Conservation (phyloP, 768 basidiomycete genomes). For the Lactarius quietus region DNA sequence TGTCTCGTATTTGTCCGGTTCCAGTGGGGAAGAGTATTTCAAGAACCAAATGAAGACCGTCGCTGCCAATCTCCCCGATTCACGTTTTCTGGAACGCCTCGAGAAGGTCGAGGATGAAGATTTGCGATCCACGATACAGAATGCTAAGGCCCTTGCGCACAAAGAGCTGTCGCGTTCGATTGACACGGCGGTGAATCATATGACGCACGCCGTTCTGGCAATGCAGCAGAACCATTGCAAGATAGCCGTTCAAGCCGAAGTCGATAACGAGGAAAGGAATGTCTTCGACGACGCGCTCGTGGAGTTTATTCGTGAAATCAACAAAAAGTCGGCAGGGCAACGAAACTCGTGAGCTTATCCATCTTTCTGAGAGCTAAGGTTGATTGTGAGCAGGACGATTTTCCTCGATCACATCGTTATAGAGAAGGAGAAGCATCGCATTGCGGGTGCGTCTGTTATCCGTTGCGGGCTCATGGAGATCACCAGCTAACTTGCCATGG, state of each 20-base stretch:
- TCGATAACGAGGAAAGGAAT: slow-evolving; percentile 2
- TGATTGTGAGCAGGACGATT: neutral
- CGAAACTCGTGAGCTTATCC: slow-evolving; percentile 10
- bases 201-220: slow-evolving; percentile 1
- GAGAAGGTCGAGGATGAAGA: neutral
- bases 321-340: neutral
- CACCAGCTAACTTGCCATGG: neutral
- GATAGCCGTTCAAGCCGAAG: slow-evolving; percentile 1
- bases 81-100: slow-evolving; percentile 14
- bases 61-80: slow-evolving; percentile 2
- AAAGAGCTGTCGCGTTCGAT: slow-evolving; percentile 10
- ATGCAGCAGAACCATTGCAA: slow-evolving; percentile 14
- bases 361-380: neutral
- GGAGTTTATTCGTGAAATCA: slow-evolving; percentile 13
- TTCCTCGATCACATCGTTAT: neutral
- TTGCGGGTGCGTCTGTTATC: neutral
- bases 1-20: neutral
- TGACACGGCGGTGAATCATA: neutral
- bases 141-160: neutral
- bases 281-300: neutral
- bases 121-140: slow-evolving; percentile 3
- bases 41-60: slow-evolving; percentile 8
- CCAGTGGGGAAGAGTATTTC: neutral
- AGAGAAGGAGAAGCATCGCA: neutral
- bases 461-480: neutral